Evolutionary conservation across 1,284 basidiomycete genomes (phyloP).

Genomic region (Heterobasidion occidentale): DNA sequence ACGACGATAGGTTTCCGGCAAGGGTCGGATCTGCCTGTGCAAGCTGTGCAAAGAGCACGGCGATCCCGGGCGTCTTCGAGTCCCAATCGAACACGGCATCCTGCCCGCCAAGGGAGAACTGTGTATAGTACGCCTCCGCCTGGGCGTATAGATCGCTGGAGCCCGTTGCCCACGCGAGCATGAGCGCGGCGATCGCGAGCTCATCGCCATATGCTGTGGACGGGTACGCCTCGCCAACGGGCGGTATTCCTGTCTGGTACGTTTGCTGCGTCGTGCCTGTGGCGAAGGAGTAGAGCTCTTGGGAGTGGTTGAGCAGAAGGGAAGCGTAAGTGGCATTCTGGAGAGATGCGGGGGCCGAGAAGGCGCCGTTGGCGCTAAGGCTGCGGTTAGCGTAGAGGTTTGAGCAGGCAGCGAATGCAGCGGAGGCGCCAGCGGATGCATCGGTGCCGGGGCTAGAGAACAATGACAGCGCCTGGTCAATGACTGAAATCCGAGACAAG

Average conservation of each 20-base stretch:
- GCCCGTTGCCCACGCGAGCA: constrained; percentile 68
- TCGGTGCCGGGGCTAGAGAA: constrained; percentile 73
- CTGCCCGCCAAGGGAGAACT: constrained; percentile 46
- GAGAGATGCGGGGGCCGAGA: constrained; percentile 59
- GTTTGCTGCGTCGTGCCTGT: constrained; percentile 50
- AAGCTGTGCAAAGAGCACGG: constrained; percentile 68
- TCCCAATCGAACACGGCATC: constrained; percentile 86
- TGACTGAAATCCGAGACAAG: background rate
- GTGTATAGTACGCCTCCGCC: constrained; percentile 55
- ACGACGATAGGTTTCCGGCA: constrained; percentile 49
- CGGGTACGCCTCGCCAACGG: constrained; percentile 57
- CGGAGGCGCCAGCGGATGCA: constrained; percentile 73
- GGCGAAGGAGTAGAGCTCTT: constrained; percentile 67
- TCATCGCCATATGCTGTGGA: constrained; percentile 71
- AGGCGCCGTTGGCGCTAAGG: constrained; percentile 25
- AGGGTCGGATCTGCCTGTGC: constrained; percentile 41
- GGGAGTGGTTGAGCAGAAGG: constrained; percentile 65
- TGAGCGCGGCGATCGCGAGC: constrained; percentile 65
- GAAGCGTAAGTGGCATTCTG: constrained; percentile 67
- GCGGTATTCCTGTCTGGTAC: constrained; percentile 64
- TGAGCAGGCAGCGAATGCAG: constrained; percentile 83
- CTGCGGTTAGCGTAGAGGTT: constrained; percentile 58
- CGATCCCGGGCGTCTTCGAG: constrained; percentile 67
- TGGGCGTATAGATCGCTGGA: constrained; percentile 54
- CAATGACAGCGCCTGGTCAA: background rate